These are phyloP conservation scores for Sporothrix pallida DNA, from an alignment of 2,329 filamentous ascomycete genomes.

Conservation along the genomic window DNA sequence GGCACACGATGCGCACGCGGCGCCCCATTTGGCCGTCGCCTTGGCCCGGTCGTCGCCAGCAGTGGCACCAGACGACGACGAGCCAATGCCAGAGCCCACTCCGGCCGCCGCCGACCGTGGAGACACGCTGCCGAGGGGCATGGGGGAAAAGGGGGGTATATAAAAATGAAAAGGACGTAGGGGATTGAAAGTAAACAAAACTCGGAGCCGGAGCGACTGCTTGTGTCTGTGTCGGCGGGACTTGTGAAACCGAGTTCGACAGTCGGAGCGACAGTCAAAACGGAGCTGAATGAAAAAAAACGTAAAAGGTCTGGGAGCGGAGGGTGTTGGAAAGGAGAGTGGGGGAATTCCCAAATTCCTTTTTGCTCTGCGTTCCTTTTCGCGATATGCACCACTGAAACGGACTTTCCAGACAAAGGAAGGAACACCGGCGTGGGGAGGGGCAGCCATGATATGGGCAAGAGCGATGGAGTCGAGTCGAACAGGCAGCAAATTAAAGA, in stretches of 20 bases:
- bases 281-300: background rate
- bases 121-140: constrained; percentile 17
- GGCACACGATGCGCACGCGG: constrained; percentile 56
- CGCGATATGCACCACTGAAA: background rate
- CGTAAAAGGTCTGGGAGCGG: background rate
- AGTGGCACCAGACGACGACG: background rate
- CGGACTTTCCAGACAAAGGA: constrained; percentile 1
- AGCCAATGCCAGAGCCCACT: background rate
- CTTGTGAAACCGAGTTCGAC: background rate
- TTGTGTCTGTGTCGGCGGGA: background rate
- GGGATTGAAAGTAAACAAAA: background rate
- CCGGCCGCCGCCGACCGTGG: constrained; percentile 18
- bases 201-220: background rate
- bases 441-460: background rate
- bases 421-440: background rate
- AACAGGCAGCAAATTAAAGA: background rate
- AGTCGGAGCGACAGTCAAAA: background rate
- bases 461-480: no score
- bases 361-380: no score
- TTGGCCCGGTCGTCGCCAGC: constrained; percentile 34
- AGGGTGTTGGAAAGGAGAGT: background rate
- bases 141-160: background rate
- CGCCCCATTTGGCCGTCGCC: constrained; percentile 53
- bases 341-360: background rate
- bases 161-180: background rate